phyloP scores from a whole-genome alignment of 2,329 filamentous ascomycete genomes.

The Neocatenulostroma microsporum region DNA sequence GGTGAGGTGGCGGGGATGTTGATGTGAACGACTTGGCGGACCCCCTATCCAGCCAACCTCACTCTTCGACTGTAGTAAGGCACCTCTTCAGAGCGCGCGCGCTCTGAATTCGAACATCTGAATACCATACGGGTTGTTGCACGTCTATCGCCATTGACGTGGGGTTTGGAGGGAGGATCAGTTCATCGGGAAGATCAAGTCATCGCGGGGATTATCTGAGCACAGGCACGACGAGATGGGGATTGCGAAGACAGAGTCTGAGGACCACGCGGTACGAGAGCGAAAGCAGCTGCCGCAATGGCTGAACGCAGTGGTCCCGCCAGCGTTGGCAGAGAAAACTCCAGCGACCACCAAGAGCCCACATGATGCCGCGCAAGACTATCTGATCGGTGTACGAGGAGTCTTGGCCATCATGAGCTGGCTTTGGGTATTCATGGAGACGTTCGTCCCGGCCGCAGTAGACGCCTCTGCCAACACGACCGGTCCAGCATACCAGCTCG shows the following conservation, averaged over 20 bases:
- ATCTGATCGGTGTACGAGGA: constrained; percentile 37
- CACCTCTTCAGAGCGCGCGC: too few species aligned
- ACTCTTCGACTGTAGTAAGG: too few species aligned
- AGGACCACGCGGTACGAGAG: not conserved
- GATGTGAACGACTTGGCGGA: too few species aligned
- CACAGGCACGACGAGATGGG: too few species aligned
- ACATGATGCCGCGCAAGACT: constrained; percentile 17
- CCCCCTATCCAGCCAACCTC: too few species aligned
- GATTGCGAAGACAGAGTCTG: not conserved
- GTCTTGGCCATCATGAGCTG: constrained; percentile 36
- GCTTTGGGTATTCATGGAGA: constrained; percentile 38
- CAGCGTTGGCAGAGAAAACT: constrained; percentile 1
- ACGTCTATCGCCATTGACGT: too few species aligned
- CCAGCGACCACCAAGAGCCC: constrained; percentile 1
- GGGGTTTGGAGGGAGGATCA: too few species aligned
- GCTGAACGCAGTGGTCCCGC: constrained; percentile 1
- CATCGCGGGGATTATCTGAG: too few species aligned
- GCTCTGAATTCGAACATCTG: too few species aligned
- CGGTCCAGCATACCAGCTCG: constrained; percentile 31
- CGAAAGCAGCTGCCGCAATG: constrained; percentile 8
- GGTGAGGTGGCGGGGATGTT: too few species aligned
- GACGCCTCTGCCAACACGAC: constrained; percentile 28
- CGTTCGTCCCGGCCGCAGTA: constrained; percentile 36
- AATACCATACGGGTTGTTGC: too few species aligned
- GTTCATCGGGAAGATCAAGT: too few species aligned